Evolutionary conservation across 2,329 filamentous ascomycete species (phyloP), one percentile per base, ranked within the genome.

Genomic region (Calonectria pseudoturangicola): DNA sequence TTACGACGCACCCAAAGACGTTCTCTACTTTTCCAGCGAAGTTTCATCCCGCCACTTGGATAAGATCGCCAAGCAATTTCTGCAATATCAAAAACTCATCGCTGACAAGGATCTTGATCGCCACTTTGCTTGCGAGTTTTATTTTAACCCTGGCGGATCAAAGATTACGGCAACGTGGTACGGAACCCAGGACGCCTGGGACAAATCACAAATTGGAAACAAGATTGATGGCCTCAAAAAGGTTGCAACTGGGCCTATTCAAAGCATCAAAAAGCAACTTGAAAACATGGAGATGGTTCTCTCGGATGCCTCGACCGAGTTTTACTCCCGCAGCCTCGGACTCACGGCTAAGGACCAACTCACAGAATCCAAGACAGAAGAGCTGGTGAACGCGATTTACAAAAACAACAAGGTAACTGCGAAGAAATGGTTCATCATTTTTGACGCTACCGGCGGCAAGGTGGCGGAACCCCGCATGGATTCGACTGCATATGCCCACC

Each of bases 401-500:
- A 10, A 36, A 4, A 41, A 65, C 30, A 50, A 41, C 45, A 39
- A 48, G 16, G 4, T 6, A 4, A 18, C 5, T 4, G 27, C 62
- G 2, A 2, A 16, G 4, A 51, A 65, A n/a, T 65, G 62, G 62
- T 65, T 65, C 28, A 15, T 47, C 58, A 64, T 63, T 36, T 64
- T 91, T 73, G 87, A 90, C 74, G 84, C 88, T 4, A 83, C 84
- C 10, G 89, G 88, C 21, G 90, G 90, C 9, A 89, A 89, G 6
- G 84, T 88, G 16, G 86, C 85, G 73, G 89, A 91, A 60, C 81
- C 88, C 1, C 80, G 89, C 0, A 80, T 81, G 69, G 84, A 89
- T 73, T 86, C 86, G 9, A 91, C 89, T 0, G 86, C 89, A 2
- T 91, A 89, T 75, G 85, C 86, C 1, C 89, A 91, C 73, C 86